Base-by-base conservation (phyloP, 495 filamentous ascomycete species). In the Penicillium waksmanii region DNA sequence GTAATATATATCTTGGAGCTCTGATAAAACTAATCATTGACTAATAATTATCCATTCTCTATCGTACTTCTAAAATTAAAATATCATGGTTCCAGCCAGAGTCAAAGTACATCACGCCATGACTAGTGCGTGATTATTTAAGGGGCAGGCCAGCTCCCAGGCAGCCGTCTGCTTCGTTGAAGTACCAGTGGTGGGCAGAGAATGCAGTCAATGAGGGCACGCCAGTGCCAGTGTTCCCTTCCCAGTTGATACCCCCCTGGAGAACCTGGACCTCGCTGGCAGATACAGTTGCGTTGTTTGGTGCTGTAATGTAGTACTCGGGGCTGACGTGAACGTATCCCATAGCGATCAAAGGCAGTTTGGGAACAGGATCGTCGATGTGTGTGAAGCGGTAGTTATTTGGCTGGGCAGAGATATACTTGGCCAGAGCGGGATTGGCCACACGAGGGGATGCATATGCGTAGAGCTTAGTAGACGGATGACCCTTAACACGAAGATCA, bases 371-470 rank as follows among this genome's bases (percentile, higher is more conserved):
- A 73, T 91, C 88, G 63, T 85, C 73, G 25, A 60, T 64, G 66
- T 90, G 85, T 7, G 88, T 90, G 54, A 89, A 79, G 61, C 88
- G 85, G 68, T 74, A 89, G 65, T 84, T 86, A 23, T 64, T 70
- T 9, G 77, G 77, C 54, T 85, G 82, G n/a, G 66, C 63, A 1
- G 75, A 77, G 57, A 90, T 77, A 65, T 77, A 84, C 36, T 74
- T 62, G 56, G 77, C 81, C 60, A 89, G 72, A n/a, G 73, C 71
- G 1, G 60, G 44, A 64, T 84, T 84, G 51, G 84, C 88, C 25
- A 88, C 82, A 23, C 86, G 85, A 8, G 88, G 88, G 27, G 84
- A 76, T 58, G 87, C 88, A 73, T 78, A 90, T 7, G 85, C 87
- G 71, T 87, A 88, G n/a, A 86, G 51, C n/a, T 73, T 75, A 3